phyloP scores from a whole-genome alignment of 768 basidiomycete genomes.

The Chalciporus pseudorubinellus region DNA sequence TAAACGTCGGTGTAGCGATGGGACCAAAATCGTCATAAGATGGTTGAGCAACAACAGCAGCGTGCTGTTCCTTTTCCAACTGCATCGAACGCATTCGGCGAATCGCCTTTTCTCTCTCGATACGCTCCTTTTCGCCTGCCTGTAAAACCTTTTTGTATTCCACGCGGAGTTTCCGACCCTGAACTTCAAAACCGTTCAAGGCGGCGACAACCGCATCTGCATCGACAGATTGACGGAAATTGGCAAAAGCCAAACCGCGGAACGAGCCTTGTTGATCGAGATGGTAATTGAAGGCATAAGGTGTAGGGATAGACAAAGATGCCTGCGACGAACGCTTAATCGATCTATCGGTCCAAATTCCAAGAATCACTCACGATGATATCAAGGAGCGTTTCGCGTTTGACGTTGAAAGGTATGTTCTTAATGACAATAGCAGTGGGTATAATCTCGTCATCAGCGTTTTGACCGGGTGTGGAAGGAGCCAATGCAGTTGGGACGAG shows the following conservation, averaged over 20 bases:
- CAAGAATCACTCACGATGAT: slow-evolving; percentile 70
- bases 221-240: slow-evolving; percentile 88
- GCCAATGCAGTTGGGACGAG: slow-evolving; percentile 44
- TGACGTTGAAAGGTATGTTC: slow-evolving; percentile 99
- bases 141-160: slow-evolving; percentile 99
- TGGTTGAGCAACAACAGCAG: slow-evolving; percentile 30
- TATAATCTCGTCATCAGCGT: slow-evolving; percentile 86
- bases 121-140: slow-evolving; percentile 97
- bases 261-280: slow-evolving; percentile 95
- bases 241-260: slow-evolving; percentile 97
- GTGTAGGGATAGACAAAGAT: slow-evolving; percentile 90
- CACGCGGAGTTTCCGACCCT: slow-evolving; percentile 94
- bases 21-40: slow-evolving; percentile 77
- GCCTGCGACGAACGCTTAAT: slow-evolving; percentile 45
- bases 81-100: slow-evolving; percentile 98
- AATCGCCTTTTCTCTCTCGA: slow-evolving; percentile 97
- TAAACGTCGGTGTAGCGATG: slow-evolving; percentile 52
- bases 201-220: slow-evolving; percentile 96
- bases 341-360: slow-evolving; percentile 7
- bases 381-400: slow-evolving; percentile 92
- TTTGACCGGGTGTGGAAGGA: slow-evolving; percentile 50
- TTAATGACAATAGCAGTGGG: slow-evolving; percentile 99
- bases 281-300: slow-evolving; percentile 99
- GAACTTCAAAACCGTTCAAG: slow-evolving; percentile 93
- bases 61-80: slow-evolving; percentile 75